Conservation (phyloP, 2,329 filamentous ascomycete species). For the Daldinia eschscholtzii region DNA sequence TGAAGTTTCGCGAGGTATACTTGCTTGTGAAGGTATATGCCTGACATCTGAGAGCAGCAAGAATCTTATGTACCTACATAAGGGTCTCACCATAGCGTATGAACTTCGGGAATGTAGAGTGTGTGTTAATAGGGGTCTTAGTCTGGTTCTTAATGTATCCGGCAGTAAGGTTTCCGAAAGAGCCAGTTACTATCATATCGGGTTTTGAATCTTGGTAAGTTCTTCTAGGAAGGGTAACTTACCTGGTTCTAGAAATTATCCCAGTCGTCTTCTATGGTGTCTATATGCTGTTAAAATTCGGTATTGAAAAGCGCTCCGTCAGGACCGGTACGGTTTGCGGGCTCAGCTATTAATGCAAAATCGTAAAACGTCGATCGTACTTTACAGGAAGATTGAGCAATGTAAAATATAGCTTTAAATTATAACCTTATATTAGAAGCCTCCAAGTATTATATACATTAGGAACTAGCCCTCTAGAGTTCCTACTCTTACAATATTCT, state of each 20-base stretch:
- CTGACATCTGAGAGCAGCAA: slow-evolving; percentile 51
- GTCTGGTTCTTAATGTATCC: slow-evolving; percentile 57
- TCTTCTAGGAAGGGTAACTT: slow-evolving; percentile 46
- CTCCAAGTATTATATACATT: too few species aligned
- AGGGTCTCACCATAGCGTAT: slow-evolving; percentile 50
- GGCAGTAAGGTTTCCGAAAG: slow-evolving; percentile 58
- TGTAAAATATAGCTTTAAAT: too few species aligned
- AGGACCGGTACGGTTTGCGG: too few species aligned
- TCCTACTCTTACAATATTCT: too few species aligned
- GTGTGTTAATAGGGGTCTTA: slow-evolving; percentile 55
- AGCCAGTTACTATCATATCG: slow-evolving; percentile 59
- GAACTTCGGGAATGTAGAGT: slow-evolving; percentile 55
- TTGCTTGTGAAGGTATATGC: slow-evolving; percentile 56
- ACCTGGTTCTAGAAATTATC: slow-evolving; percentile 56
- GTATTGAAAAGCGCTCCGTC: too few species aligned
- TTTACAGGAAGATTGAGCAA: too few species aligned
- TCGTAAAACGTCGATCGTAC: too few species aligned
- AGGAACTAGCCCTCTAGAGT: too few species aligned
- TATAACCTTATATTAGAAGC: too few species aligned
- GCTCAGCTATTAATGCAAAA: too few species aligned
- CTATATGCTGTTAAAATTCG: too few species aligned
- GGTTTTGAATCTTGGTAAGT: slow-evolving; percentile 50
- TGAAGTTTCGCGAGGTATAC: slow-evolving; percentile 49
- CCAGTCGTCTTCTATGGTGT: too few species aligned
- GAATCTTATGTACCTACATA: slow-evolving; percentile 46